Evolutionary conservation across 495 filamentous ascomycete species (phyloP), one percentile per base, ranked within the genome.

Genomic region (Xylaria telfairii): DNA sequence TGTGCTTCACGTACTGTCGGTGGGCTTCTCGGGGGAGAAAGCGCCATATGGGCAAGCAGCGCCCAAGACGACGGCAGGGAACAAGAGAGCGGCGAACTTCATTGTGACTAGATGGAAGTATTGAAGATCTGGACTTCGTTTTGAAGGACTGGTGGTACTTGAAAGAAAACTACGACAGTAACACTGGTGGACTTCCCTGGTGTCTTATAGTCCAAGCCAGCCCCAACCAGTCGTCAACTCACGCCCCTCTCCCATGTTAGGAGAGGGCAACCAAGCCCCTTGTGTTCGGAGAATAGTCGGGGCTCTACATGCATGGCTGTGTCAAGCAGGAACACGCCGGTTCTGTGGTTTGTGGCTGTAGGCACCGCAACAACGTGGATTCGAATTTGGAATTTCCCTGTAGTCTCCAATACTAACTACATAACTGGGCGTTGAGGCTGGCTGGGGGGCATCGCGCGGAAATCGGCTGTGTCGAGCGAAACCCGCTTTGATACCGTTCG

Each of bases 81-180:
- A 60, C 13, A 60, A 9, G 54, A 68, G 66, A 68, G 66, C 15
- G 26, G 66, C 39, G 41, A 60, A n/a, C 53, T 68, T 68, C 66
- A 68, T 68, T 24, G 15, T 68, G 54, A 68, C 19, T 0, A 3
- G 63, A 34, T 46, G 51, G 8, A 17, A 39, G 41, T 44, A n/a
- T 46, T 26, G 41, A 10, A 21, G 53, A 47, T 68, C 26, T 60
- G 15, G 28, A 60, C 41, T 66, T 51, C 3, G 28, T 65, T 13
- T 42, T 65, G 15, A 53, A 51, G 15, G 63, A 17, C 42, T 65
- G 44, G 17, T 47, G 26, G 19, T 17, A 5, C 44, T 34, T 66
- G 34, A 6, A 42, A 54, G 34, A 6, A 42, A 54, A 26, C 15
- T 59, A 59, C 41, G 10, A 59, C 24, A 34, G 1, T 60, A 39